phyloP scores from a whole-genome alignment of 768 basidiomycete genomes.

The Floccularia luteovirens region DNA sequence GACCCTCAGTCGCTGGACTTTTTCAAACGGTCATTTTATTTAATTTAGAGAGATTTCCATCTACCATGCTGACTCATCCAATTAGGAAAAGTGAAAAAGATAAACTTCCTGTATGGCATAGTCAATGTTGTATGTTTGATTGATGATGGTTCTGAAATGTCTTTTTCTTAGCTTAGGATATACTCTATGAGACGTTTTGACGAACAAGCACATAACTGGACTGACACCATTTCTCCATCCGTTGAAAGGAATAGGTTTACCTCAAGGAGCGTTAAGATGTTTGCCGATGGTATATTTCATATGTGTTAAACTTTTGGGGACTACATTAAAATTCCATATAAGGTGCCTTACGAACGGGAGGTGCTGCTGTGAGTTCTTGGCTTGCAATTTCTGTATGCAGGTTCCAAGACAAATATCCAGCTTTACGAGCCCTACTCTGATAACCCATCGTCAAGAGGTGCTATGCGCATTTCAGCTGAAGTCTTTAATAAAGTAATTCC shows the following conservation, averaged over 20 bases:
- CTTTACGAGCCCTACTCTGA: conserved; percentile 67
- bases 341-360: conserved; percentile 90
- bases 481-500: conserved; percentile 47
- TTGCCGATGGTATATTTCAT: conserved; percentile 54
- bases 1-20: background rate
- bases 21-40: background rate
- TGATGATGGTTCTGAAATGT: background rate
- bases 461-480: conserved; percentile 57
- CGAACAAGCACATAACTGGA: conserved; percentile 59
- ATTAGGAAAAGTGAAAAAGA: conserved; percentile 45
- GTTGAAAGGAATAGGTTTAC: conserved; percentile 54
- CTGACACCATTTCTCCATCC: conserved; percentile 49
- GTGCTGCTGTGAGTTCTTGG: conserved; percentile 65
- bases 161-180: conserved; percentile 19
- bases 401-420: no score
- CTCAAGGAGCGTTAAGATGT: conserved; percentile 64
- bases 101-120: conserved; percentile 53
- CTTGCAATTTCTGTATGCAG: background rate
- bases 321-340: background rate
- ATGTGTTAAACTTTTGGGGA: background rate
- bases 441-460: conserved; percentile 60
- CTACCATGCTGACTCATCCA: background rate
- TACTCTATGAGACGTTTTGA: conserved; percentile 56
- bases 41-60: no score
- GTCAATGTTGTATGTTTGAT: background rate